These are phyloP conservation scores for Ceratocystis papillata DNA, from an alignment of 2,329 filamentous ascomycete genomes.

Conservation along the genomic window DNA sequence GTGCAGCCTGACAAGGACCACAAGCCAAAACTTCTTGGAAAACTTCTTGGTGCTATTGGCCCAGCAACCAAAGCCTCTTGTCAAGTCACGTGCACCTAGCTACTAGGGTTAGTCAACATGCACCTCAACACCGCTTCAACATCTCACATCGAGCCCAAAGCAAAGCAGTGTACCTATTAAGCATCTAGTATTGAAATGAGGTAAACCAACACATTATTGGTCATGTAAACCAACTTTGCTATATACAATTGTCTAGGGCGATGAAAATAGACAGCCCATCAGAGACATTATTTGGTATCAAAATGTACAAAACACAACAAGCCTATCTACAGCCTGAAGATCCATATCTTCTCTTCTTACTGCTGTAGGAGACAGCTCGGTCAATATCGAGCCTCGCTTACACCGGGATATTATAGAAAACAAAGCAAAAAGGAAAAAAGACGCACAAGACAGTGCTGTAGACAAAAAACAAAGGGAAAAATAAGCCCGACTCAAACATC, in stretches of 20 bases:
- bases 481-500: background rate
- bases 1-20: background rate
- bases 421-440: background rate
- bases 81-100: background rate
- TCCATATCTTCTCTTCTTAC: too few species aligned
- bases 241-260: background rate
- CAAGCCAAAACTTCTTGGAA: conserved; percentile 8
- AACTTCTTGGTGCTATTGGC: conserved; percentile 13
- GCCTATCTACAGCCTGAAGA: too few species aligned
- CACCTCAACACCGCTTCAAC: too few species aligned
- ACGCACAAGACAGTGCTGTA: background rate
- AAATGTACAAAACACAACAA: conserved; percentile 7
- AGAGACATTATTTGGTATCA: conserved; percentile 14
- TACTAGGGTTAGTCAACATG: background rate
- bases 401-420: background rate
- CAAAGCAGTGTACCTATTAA: background rate
- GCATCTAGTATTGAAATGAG: background rate
- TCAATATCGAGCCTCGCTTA: too few species aligned
- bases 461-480: conserved; percentile 7
- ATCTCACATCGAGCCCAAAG: too few species aligned
- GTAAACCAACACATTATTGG: too few species aligned
- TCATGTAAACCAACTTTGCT: background rate
- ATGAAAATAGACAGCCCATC: background rate
- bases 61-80: conserved; percentile 19
- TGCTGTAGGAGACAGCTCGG: too few species aligned